Evolutionary conservation across 352 stramenopile species (phyloP).

Genomic region (Phytophthora pinifolia): DNA sequence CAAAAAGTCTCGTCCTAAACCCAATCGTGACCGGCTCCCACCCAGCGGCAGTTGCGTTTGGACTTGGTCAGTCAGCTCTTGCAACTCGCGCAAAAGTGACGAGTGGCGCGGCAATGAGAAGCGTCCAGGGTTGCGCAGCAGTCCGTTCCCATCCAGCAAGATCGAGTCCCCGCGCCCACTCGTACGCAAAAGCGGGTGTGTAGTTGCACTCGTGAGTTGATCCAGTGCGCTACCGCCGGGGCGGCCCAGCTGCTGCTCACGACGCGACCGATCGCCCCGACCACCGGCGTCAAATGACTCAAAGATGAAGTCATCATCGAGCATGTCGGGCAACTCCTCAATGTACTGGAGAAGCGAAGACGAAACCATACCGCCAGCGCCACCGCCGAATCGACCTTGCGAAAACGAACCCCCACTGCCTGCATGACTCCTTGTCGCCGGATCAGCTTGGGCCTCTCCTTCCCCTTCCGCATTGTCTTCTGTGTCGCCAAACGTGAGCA

Average conservation of each 20-base stretch:
- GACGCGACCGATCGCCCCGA: conserved; percentile 35
- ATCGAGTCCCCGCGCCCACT: conserved; percentile 38
- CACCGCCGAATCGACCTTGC: conserved; percentile 15
- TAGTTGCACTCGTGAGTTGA: conserved; percentile 18
- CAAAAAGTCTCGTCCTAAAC: conserved; percentile 46
- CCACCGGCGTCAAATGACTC: conserved; percentile 51
- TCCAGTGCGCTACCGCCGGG: conserved; percentile 11
- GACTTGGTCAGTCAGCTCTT: conserved; percentile 76
- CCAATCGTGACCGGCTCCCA: conserved; percentile 31
- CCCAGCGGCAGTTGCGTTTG: conserved; percentile 58
- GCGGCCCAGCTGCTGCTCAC: conserved; percentile 34
- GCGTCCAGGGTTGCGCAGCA: conserved; percentile 30
- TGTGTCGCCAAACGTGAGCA: conserved; percentile 42
- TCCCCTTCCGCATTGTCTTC: conserved; percentile 29
- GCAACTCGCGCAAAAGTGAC: conserved; percentile 70
- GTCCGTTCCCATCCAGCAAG: conserved; percentile 29
- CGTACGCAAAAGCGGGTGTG: conserved; percentile 46
- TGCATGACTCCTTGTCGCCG: conserved; percentile 6
- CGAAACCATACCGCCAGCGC: conserved; percentile 24
- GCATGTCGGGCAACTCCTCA: conserved; percentile 55
- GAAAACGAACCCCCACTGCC: conserved; percentile 10
- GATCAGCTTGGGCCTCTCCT: conserved; percentile 3
- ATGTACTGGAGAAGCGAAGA: conserved; percentile 57
- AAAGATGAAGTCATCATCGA: conserved; percentile 57
- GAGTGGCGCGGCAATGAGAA: conserved; percentile 63